Percentiles rank a stretch among this genome's conserved stretches.
These are phyloP conservation scores for Gracilaria gracilis DNA, from an alignment of 23 red algal species.

Conservation along the genomic window DNA sequence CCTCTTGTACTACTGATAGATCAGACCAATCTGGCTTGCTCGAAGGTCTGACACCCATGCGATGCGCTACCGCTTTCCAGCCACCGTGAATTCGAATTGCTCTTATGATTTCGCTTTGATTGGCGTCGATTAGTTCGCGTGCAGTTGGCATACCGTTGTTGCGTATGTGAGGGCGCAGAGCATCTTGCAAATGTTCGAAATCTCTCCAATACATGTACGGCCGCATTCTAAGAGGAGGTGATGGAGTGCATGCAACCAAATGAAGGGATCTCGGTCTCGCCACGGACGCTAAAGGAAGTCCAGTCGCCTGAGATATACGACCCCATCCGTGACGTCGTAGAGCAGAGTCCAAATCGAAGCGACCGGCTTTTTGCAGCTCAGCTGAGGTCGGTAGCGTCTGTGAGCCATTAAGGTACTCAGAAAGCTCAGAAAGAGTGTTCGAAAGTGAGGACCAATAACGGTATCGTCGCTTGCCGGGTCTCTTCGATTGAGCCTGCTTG, in stretches of 20 bases:
- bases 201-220: conserved; percentile 45
- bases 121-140: not conserved
- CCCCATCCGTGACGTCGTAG: conserved; percentile 42
- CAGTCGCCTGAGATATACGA: not conserved
- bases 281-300: conserved; percentile 10
- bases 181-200: not conserved
- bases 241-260: conserved; percentile 24
- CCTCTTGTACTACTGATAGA: not conserved
- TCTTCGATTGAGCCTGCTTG: not conserved
- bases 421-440: not conserved
- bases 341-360: conserved; percentile 22
- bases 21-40: conserved; percentile 20
- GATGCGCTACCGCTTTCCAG: conserved; percentile 24
- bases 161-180: not conserved
- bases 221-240: conserved; percentile 30
- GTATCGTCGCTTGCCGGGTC: not conserved
- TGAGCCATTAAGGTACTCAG: not conserved
- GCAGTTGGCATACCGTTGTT: conserved; percentile 9
- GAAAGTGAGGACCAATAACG: conserved; percentile 24
- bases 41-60: conserved; percentile 10
- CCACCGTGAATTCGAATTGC: conserved; percentile 42
- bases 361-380: conserved; percentile 31
- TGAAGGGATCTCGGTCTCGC: conserved; percentile 12
- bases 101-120: conserved; percentile 2
- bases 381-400: not conserved